Evolutionary conservation across 495 filamentous ascomycete species (phyloP), one percentile per base, ranked within the genome.

Genomic region (Penicillium steckii): DNA sequence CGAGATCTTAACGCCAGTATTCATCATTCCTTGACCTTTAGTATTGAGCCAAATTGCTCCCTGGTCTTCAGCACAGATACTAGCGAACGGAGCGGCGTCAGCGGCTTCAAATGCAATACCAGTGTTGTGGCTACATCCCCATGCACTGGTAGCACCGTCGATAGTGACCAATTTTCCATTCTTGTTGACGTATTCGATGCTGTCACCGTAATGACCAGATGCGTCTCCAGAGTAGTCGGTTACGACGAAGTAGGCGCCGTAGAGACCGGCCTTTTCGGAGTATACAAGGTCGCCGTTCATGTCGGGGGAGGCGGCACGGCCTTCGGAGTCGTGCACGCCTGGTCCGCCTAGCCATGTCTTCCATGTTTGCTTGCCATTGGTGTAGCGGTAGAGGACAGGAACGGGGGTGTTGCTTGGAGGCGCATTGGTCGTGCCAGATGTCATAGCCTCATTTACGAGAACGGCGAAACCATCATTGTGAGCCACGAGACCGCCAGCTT

Each of bases 21-120:
- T 62, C 7, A n/a, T 56, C 79, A 82, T 82, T 8, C 71, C 71
- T 50, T 76, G 75, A 1, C 67, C 73, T 42, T 77, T 64, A 25
- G 77, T 81, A 61, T 82, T 81, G n/a, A 82, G 64, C 80, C 79
- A 81, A 63, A 81, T 80, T 19, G 69, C 71, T 35, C 79, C 80
- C 50, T 81, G 78, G 61, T 80, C 80, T 50, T 80, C 80, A 7
- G 79, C 73, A 42, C 76, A 80, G 48, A 81, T 71, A 56, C 75
- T 76, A 29, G 76, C 77, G 48, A 74, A 79, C 0, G 78, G 79
- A 15, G 76, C 58, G 1, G 65, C 68, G 37, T 76, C 73, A 8
- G 79, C 76, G 25, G 71, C 75, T 51, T 81, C 79, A 46, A 82
- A 74, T 2, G 77, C 78, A 45, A 83, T 83, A 33, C 80, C 79